Evolutionary conservation across 139 green algal species (phyloP), one percentile per base, ranked within the genome.

Genomic region (Picochlorum sp.): DNA sequence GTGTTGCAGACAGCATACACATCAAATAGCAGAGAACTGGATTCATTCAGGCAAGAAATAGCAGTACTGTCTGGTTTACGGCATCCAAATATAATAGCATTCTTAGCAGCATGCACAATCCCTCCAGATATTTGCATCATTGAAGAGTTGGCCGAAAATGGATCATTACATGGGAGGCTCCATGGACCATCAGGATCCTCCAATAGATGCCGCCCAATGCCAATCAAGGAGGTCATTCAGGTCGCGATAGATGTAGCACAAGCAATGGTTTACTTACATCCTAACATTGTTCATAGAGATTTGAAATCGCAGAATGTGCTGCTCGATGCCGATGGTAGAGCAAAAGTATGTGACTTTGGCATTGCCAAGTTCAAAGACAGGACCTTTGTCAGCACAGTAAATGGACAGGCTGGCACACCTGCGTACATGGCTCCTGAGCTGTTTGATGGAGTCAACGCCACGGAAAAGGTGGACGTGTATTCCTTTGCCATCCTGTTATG

Each of bases 201-300:
- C 15, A 30, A 60, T 10, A 31, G 34, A 47, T 67, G 15, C 52
- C 65, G 57, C 3, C 38, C 72, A 3, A 62, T 87, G 64, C 59
- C 52, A 20, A 67, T 74, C 30, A 23, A 6, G 5, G 30, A 81
- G 61, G 62, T 86, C 47, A 66, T 90, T 44, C 34, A 28, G 21
- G 20, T 82, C 11, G 69, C 59, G 2, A 37, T 66, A 4, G 82
- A 92, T 45, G 74, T 95, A 28, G 81, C 84, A 4, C 63, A 67
- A 6, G 88, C 80, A 1, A 84, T 95, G 82, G 58, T 64, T 21
- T 87, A 91, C 67, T 69, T 95, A 67, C 86, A 95, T 64, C 62
- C 70, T 10, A 38, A 66, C 18, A 67, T 83, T 16, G 69, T 83
- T 28, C 74, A 84, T 69, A 58, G 75, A 1, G 75, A 77, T 60